Percentiles rank a stretch among this genome's conserved stretches.
Conservation (phyloP, 2,329 filamentous ascomycete genomes). For the Sporothrix pallida region DNA sequence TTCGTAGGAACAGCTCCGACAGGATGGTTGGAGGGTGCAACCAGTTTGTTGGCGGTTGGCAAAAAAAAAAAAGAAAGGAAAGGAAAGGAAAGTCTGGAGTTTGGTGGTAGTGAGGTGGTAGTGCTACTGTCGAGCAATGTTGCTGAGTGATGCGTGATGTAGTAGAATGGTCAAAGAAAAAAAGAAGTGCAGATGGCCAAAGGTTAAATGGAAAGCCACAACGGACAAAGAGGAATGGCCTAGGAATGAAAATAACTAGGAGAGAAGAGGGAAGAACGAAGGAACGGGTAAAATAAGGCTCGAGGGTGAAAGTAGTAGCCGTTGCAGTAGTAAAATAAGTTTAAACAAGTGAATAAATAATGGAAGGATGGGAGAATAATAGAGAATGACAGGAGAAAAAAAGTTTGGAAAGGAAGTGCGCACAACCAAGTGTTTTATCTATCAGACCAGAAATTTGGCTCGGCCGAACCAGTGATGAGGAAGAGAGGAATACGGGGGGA, state of each 20-base stretch:
- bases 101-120: not conserved
- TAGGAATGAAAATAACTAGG: not conserved
- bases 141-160: not conserved
- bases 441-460: not conserved
- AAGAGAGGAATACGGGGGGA: not conserved
- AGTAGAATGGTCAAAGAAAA: not conserved
- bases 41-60: no score
- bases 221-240: not conserved
- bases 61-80: not conserved
- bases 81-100: not conserved
- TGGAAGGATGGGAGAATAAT: not conserved
- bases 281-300: not conserved
- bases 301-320: not conserved
- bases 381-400: slow-evolving; percentile 3
- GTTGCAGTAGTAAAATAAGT: not conserved
- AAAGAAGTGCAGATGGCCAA: not conserved
- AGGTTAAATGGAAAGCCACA: not conserved
- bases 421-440: slow-evolving; percentile 17
- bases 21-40: not conserved
- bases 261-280: not conserved
- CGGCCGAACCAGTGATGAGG: not conserved
- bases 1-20: not conserved
- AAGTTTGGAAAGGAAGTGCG: not conserved
- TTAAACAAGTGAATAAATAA: not conserved
- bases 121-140: not conserved